phyloP scores from a whole-genome alignment of 192 early-diverging fungal species.

The Gonapodya prolifera region DNA sequence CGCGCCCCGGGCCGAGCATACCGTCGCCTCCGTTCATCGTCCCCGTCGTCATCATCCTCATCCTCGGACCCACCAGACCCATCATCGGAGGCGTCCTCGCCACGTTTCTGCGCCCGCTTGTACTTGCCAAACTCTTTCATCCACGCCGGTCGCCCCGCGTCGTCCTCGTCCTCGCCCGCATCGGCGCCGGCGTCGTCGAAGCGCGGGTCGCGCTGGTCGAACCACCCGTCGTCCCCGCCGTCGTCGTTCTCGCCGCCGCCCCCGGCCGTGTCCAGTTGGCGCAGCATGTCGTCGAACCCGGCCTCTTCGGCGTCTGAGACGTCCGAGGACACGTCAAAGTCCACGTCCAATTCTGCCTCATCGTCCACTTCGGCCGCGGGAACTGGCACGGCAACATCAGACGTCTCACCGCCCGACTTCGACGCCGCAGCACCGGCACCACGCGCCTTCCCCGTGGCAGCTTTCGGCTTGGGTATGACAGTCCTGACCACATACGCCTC shows the following conservation, averaged over 20 bases:
- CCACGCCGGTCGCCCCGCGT: conserved; percentile 51
- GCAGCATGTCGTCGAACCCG: conserved; percentile 10
- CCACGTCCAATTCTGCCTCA: conserved; percentile 15
- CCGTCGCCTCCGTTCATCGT: background rate
- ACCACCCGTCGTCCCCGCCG: conserved; percentile 15
- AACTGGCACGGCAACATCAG: too few species aligned
- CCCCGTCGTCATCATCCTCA: background rate
- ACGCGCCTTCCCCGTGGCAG: conserved; percentile 12
- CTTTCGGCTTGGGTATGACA: background rate
- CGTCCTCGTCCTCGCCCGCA: conserved; percentile 61
- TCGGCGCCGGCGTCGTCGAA: conserved; percentile 17
- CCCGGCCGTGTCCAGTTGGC: conserved; percentile 9
- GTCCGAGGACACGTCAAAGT: conserved; percentile 24
- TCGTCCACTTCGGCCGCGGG: background rate
- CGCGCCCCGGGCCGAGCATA: background rate
- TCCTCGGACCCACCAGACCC: background rate
- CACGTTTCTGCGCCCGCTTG: background rate
- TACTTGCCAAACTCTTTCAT: background rate
- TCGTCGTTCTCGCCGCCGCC: conserved; percentile 15
- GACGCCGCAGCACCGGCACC: background rate
- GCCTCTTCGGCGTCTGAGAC: conserved; percentile 23
- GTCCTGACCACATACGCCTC: conserved; percentile 56
- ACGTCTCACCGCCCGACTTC: background rate
- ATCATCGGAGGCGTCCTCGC: too few species aligned
- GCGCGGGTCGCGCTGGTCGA: conserved; percentile 24